phyloP scores from a whole-genome alignment of 2,329 filamentous ascomycete genomes.

The Cyphellophora europaea region DNA sequence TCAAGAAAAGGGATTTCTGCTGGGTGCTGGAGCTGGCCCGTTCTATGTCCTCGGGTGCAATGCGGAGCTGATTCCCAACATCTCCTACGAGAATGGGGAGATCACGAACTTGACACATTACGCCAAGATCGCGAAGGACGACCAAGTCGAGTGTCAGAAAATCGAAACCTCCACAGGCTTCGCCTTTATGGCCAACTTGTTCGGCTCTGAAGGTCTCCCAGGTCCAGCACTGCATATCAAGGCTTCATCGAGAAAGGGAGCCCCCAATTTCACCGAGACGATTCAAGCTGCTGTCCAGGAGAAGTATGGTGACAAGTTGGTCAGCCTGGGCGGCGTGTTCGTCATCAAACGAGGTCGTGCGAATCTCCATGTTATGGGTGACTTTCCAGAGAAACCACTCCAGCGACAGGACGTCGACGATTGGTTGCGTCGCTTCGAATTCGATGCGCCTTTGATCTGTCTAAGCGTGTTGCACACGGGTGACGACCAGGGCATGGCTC shows the following conservation, averaged over 20 bases:
- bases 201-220: slow-evolving; percentile 25
- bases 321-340: slow-evolving; percentile 35
- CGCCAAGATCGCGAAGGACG: slow-evolving; percentile 14
- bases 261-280: slow-evolving; percentile 25
- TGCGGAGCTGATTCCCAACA: slow-evolving; percentile 32
- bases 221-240: slow-evolving; percentile 29
- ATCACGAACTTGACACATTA: slow-evolving; percentile 22
- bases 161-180: slow-evolving; percentile 22
- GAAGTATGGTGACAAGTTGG: slow-evolving; percentile 25
- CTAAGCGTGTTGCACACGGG: slow-evolving; percentile 36
- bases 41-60: slow-evolving; percentile 34
- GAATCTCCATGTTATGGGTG: slow-evolving; percentile 37
- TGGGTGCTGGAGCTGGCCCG: slow-evolving; percentile 36
- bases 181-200: slow-evolving; percentile 36
- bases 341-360: slow-evolving; percentile 28
- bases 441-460: slow-evolving; percentile 26
- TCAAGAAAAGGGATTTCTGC: slow-evolving; percentile 22
- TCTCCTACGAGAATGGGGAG: slow-evolving; percentile 22
- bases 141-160: slow-evolving; percentile 16
- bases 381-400: slow-evolving; percentile 29
- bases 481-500: slow-evolving; percentile 24
- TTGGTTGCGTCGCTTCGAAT: slow-evolving; percentile 33
- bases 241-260: slow-evolving; percentile 22
- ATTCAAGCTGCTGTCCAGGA: slow-evolving; percentile 22
- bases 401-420: slow-evolving; percentile 21